A percentile compares a stretch with the other conserved stretches of the same genome.
phyloP scores from a whole-genome alignment of 208 protist genomes.

The Leishmania arabica region DNA sequence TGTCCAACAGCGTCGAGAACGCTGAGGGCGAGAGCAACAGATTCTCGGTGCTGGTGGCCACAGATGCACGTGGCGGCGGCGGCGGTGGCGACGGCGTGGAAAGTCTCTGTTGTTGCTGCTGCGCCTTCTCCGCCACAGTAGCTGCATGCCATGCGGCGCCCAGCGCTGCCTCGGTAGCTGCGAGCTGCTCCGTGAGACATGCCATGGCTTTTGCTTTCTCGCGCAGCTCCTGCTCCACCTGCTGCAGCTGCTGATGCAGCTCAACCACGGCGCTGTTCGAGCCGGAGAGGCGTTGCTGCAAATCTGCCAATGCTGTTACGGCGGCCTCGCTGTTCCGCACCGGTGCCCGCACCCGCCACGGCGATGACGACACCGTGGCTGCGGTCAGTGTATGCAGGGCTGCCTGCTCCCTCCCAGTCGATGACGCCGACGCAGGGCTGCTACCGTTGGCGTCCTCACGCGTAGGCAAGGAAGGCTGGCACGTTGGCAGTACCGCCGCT shows the following conservation, averaged over 20 bases:
- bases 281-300: slow-evolving; percentile 48
- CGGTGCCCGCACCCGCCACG: slow-evolving; percentile 16
- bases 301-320: slow-evolving; percentile 56
- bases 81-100: not conserved
- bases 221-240: slow-evolving; percentile 9
- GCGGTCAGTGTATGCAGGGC: not conserved
- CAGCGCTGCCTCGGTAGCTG: slow-evolving; percentile 5
- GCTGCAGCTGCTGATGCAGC: slow-evolving; percentile 21
- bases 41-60: not conserved
- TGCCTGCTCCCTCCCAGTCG: not conserved
- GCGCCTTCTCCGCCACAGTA: not conserved
- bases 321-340: slow-evolving; percentile 39
- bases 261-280: slow-evolving; percentile 23
- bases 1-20: slow-evolving; percentile 2
- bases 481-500: not conserved
- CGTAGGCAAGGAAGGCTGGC: not conserved
- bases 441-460: not conserved
- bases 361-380: not conserved
- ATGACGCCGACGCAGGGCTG: not conserved
- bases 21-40: slow-evolving; percentile 3
- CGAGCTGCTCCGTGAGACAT: slow-evolving; percentile 17
- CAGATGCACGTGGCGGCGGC: slow-evolving; percentile 1
- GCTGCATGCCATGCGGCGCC: not conserved
- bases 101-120: slow-evolving; percentile 3
- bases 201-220: slow-evolving; percentile 8